These are phyloP conservation scores for Xylaria acuta DNA, from an alignment of 495 filamentous ascomycete species.

Conservation along the genomic window DNA sequence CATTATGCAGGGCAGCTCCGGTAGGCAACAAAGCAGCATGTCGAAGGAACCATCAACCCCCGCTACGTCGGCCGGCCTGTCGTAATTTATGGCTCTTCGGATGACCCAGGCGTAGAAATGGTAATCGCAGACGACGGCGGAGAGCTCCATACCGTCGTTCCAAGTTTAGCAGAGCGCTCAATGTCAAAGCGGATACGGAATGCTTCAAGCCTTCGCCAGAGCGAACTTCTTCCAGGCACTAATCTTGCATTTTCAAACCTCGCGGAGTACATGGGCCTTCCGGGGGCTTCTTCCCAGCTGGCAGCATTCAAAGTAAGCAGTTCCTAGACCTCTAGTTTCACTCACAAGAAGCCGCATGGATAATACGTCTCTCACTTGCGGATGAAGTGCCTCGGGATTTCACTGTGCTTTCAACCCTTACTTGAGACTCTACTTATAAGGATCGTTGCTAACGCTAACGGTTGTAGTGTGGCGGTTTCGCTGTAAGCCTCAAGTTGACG, in stretches of 20 bases:
- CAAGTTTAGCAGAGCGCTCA: slow-evolving; percentile 39
- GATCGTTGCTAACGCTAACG: background rate
- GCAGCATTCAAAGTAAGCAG: slow-evolving; percentile 40
- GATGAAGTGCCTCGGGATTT: too few species aligned
- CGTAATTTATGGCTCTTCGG: slow-evolving; percentile 29
- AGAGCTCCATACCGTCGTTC: slow-evolving; percentile 36
- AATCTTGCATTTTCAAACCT: slow-evolving; percentile 35
- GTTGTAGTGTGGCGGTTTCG: slow-evolving; percentile 46
- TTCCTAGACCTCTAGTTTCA: background rate
- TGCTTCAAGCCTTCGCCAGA: slow-evolving; percentile 33
- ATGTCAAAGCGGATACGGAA: slow-evolving; percentile 39
- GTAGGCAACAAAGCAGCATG: slow-evolving; percentile 33
- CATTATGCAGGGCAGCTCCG: slow-evolving; percentile 47
- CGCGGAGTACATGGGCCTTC: slow-evolving; percentile 35
- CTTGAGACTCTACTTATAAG: background rate
- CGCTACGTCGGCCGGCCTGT: slow-evolving; percentile 33
- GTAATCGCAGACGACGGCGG: slow-evolving; percentile 27
- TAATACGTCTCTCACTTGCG: background rate
- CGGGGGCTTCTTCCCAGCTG: slow-evolving; percentile 47
- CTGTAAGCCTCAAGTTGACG: slow-evolving; percentile 48
- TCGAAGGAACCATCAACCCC: slow-evolving; percentile 31
- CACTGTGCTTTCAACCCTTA: too few species aligned
- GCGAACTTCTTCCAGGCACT: slow-evolving; percentile 28
- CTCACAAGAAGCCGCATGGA: background rate
- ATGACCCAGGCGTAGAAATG: slow-evolving; percentile 40